Base-by-base conservation (phyloP, 441 rosid species). In the Populus trichocarpa region DNA sequence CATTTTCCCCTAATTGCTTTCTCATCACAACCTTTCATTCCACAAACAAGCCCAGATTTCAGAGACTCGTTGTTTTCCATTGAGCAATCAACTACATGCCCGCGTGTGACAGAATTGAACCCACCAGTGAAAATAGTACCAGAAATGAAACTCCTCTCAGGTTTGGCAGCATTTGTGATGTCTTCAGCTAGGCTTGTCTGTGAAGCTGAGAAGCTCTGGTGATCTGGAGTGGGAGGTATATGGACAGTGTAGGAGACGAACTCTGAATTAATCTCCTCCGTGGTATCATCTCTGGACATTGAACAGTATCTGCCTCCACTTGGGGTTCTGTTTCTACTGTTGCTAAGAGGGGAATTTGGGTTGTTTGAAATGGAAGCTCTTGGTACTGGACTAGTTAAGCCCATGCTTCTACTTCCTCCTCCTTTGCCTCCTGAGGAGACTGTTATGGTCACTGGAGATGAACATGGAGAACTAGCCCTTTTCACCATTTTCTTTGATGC, bases 191-290 rank as follows among this genome's bases (percentile, higher is more conserved):
- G 75, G 80, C 97, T 90, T 1, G 86, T 84, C 12, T 84, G 90
- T 1, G 94, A 91, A 72, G 85, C 76, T 14, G 89, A 84, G 38
- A 93, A 73, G 11, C 90, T 83, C 67, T 90, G 95, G 79, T 88
- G 90, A 78, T 93, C 98, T 0, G 98, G 98, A 53, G 98, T 93
- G 0, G 97, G 88, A 8, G 98, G 98, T 18, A 93, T 92, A 25
- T 92, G 98, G 42, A 93, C 98, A 1, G 97, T 92, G 71, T 93
- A 93, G 6, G 85, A 78, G 20, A 91, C 81, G 74, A 86, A 90
- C 18, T 87, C 95, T 7, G 92, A 84, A 42, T 71, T 85, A 0
- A 75, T 38, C 12, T 86, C 90, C 14, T 89, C 89, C 10, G 77
- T 78, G 12, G 82, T 50, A 20, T 87, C 93, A 57, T 87, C 93